phyloP scores from a whole-genome alignment of 116 monocot genomes.

The Dioscorea cayenensis region DNA sequence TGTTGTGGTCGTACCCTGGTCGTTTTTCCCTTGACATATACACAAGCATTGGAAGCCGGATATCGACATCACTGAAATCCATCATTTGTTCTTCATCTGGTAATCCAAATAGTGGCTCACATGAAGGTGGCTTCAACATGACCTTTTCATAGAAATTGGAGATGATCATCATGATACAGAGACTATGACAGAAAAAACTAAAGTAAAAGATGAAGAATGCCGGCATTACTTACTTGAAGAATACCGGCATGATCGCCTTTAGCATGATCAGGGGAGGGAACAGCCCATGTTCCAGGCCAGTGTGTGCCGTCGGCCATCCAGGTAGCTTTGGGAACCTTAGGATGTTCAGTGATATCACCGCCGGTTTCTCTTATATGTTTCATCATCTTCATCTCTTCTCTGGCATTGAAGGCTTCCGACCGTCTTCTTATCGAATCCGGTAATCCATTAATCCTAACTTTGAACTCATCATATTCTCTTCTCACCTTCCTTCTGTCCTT shows the following conservation, averaged over 20 bases:
- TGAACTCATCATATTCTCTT: slow-evolving; percentile 10
- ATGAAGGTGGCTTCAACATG: slow-evolving; percentile 55
- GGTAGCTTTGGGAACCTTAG: slow-evolving; percentile 17
- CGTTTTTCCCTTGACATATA: slow-evolving; percentile 90
- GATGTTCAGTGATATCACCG: neutral
- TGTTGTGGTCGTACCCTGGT: slow-evolving; percentile 81
- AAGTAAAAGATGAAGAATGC: no score
- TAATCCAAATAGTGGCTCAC: slow-evolving; percentile 40
- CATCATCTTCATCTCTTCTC: slow-evolving; percentile 16
- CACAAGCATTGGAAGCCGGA: slow-evolving; percentile 73
- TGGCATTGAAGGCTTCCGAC: slow-evolving; percentile 10
- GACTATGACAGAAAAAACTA: no score
- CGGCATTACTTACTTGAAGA: slow-evolving; percentile 15
- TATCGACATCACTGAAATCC: slow-evolving; percentile 71
- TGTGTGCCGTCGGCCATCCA: slow-evolving; percentile 63
- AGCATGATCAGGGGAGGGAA: slow-evolving; percentile 33
- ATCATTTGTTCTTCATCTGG: slow-evolving; percentile 49
- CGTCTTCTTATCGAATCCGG: slow-evolving; percentile 7
- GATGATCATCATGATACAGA: no score
- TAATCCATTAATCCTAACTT: slow-evolving; percentile 9
- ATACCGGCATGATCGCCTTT: slow-evolving; percentile 63
- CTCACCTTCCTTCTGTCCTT: slow-evolving; percentile 10
- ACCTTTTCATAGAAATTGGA: slow-evolving; percentile 14
- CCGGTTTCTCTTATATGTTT: slow-evolving; percentile 12
- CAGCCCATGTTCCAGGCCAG: slow-evolving; percentile 53